Evolutionary conservation across 768 basidiomycete species (phyloP).

Genomic region (Rhizopogon vulgaris): DNA sequence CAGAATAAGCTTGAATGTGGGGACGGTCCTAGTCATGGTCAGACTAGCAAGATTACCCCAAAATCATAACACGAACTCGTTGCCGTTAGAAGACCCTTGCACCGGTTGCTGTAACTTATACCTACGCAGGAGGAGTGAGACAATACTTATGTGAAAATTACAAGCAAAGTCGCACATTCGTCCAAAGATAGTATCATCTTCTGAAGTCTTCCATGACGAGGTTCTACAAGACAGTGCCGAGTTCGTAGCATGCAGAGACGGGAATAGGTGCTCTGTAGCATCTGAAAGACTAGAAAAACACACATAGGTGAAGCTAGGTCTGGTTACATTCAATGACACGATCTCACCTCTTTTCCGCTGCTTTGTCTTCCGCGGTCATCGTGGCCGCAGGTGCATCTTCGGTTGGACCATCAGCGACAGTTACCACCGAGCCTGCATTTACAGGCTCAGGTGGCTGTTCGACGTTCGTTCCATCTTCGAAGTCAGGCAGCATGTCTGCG

Average conservation of each 20-base stretch:
- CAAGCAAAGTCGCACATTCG: slow-evolving; percentile 42
- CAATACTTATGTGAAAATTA: not conserved
- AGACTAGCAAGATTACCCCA: not conserved
- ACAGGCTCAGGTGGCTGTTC: not conserved
- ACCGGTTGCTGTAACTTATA: not conserved
- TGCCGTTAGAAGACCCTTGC: not conserved
- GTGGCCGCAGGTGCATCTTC: slow-evolving; percentile 6
- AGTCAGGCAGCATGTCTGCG: slow-evolving; percentile 45
- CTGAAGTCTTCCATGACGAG: slow-evolving; percentile 20
- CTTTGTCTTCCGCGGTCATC: slow-evolving; percentile 12
- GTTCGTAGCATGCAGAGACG: slow-evolving; percentile 23
- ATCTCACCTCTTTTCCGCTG: slow-evolving; percentile 20
- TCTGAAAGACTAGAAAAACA: slow-evolving; percentile 29
- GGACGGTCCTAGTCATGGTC: slow-evolving; percentile 13
- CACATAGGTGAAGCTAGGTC: slow-evolving; percentile 1
- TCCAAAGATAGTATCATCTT: slow-evolving; percentile 50
- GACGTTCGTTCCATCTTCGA: slow-evolving; percentile 37
- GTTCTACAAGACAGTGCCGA: slow-evolving; percentile 31
- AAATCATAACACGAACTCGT: slow-evolving; percentile 15
- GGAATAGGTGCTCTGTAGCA: slow-evolving; percentile 44
- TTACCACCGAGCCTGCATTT: slow-evolving; percentile 5
- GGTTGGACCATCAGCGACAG: slow-evolving; percentile 4
- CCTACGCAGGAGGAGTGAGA: not conserved
- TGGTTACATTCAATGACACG: not conserved
- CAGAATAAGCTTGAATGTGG: slow-evolving; percentile 43